Evolutionary conservation across 129 eudicot species (phyloP), one percentile per base, ranked within the genome.

Genomic region (Flaveria bidentis): DNA sequence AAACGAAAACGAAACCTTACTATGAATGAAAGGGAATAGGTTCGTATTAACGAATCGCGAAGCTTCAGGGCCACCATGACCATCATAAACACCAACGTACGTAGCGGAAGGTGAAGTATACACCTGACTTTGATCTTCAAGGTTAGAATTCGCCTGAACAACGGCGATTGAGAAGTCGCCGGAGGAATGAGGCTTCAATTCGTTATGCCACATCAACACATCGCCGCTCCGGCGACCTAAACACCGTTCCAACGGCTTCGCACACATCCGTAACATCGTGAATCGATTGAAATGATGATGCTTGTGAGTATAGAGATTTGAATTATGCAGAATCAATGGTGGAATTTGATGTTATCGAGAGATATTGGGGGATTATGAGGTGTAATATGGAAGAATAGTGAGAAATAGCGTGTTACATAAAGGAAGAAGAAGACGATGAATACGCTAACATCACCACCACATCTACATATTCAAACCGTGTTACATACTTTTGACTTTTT

Each of bases 61-160:
- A 53, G 98, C 96, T 72, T 92, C 96, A 58, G 97, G 93, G 5
- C 97, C 97, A 30, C 97, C 97, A 72, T 92, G 97, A 49, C 98
- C 98, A 53, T 92, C 98, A 78, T 92, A 92, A 50, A 92, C 96
- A 25, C 98, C 98, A 47, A 92, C 86, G 49, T 84, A 90, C 18
- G 98, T 92, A 26, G 96, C 92, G 13, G 94, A 88, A 33, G 96
- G 96, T 6, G 98, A 90, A 8, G 94, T 90, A 49, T 76, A 90
- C 0, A 92, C 96, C 77, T 90, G 94, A 53, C 88, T 86, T 51
- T 92, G 98, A 69, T 92, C 98, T 78, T 92, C 98, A 3, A 92
- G 86, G 69, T 57, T 79, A 10, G 96, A 86, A 90, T 92, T 92
- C 0, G 98, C 98, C 77, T 92, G 98, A 41, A 90, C 98, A 28